Base-by-base conservation (phyloP, 1,284 basidiomycete genomes). In the Ganoderma leucocontextum region DNA sequence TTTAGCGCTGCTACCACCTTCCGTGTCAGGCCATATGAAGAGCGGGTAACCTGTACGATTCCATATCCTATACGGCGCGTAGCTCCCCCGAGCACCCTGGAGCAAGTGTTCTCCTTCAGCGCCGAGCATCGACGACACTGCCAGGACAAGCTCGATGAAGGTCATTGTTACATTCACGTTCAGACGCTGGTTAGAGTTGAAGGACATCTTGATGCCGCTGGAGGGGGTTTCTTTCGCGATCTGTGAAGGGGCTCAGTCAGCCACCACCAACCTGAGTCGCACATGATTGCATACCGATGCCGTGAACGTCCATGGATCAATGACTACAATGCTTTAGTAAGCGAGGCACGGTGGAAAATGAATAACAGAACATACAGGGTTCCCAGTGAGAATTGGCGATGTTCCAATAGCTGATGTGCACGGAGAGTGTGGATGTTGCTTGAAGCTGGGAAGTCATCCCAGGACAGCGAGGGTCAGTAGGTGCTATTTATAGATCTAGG, bases 381-480 rank as follows among this genome's bases (percentile, higher is more conserved):
- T 99, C 98, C 95, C 98, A 99, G 78, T 99, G 96, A 60, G 98
- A 99, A 78, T 98, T 97, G 36, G 94, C 92, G 65, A 99, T 82
- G 81, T 99, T 99, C 94, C 96, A 99, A 78, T 98, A 99, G 73
- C 93, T 96, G 78, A 99, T 93, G 65, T 92, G 90, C 2, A 90
- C 91, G 22, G 91, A 91, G 73, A 98, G 83, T 0, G 93, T 91
- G 0, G 92, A 94, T 4, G 90, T 91, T 10, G 95, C 91, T 78
- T 92, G 91, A 60, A 98, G 82, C 95, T 97, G 65, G 69, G 63
- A 64, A 42, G 17, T 38, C 19, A 44, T 8, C 17, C 29, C 29
- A 29, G 19, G 44, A 35, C 29, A 49, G 29, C 9, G 42, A 47
- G 5, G 7, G 22, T 38, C 36, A 39, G 22, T 41, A 41, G 9